Percentiles rank a stretch among this genome's conserved stretches.
These are phyloP conservation scores for Scutellospora calospora DNA, from an alignment of 371 early-diverging fungal genomes.

Conservation along the genomic window DNA sequence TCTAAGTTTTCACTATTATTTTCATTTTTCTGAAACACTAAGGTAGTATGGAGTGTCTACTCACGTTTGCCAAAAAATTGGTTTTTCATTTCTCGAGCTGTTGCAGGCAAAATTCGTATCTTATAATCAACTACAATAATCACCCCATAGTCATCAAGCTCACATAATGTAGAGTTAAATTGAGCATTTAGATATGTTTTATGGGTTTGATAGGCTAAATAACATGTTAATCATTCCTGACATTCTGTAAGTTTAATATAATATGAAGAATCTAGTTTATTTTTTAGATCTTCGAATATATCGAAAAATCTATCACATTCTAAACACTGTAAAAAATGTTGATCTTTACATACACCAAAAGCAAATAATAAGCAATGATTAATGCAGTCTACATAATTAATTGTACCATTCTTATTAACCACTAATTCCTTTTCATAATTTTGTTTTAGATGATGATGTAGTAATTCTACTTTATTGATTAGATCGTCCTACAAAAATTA, in stretches of 20 bases:
- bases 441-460: background rate
- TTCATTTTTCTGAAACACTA: no score
- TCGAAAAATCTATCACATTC: background rate
- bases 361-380: conserved; percentile 18
- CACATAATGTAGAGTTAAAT: background rate
- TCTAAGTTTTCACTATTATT: no score
- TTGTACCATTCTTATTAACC: background rate
- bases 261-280: no score
- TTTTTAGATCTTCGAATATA: background rate
- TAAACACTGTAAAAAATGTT: background rate
- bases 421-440: conserved; percentile 1
- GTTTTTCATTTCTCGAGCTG: no score
- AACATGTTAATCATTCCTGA: background rate
- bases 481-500: background rate
- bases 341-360: conserved; percentile 1
- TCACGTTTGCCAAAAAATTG: no score
- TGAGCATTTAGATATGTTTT: background rate
- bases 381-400: background rate
- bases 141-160: background rate
- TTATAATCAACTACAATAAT: background rate
- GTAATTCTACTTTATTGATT: background rate
- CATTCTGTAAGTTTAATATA: no score
- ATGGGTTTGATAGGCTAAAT: background rate
- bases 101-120: background rate
- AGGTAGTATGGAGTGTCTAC: no score